Conservation (phyloP, 192 early-diverging fungal genomes). For the Backusella psychrophila region DNA sequence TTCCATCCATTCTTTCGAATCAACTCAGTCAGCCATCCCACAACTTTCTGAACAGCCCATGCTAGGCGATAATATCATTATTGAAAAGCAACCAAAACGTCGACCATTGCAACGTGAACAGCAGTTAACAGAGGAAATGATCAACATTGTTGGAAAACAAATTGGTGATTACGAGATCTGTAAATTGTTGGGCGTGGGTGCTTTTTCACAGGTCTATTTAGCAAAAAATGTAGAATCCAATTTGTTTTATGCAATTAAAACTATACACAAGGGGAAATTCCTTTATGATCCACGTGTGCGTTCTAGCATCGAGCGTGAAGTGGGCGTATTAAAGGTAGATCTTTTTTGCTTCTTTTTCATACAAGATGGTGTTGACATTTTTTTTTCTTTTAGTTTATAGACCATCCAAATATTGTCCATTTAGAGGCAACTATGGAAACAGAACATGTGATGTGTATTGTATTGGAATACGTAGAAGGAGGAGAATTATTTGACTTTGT, state of each 20-base stretch:
- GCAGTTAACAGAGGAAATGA: not conserved
- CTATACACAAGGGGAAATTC: conserved; percentile 30
- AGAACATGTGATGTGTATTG: conserved; percentile 57
- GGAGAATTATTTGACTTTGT: conserved; percentile 80
- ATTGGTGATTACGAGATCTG: conserved; percentile 29
- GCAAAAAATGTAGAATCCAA: conserved; percentile 15
- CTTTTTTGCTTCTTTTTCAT: not conserved
- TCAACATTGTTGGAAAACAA: conserved; percentile 16
- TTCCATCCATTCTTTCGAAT: not conserved
- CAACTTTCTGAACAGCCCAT: conserved; percentile 10
- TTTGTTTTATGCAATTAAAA: conserved; percentile 32
- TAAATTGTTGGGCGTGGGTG: conserved; percentile 29
- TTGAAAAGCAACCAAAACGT: not conserved
- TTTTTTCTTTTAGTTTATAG: conserved; percentile 37
- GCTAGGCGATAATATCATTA: not conserved
- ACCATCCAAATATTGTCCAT: conserved; percentile 68
- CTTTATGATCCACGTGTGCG: conserved; percentile 27
- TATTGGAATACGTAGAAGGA: conserved; percentile 68
- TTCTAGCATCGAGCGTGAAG: conserved; percentile 40
- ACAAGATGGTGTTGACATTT: not conserved
- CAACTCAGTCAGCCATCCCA: not conserved
- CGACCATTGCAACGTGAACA: not conserved
- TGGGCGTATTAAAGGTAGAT: conserved; percentile 33
- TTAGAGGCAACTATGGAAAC: conserved; percentile 65
- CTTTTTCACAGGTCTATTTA: conserved; percentile 38